Evolutionary conservation across 495 filamentous ascomycete genomes (phyloP).

Genomic region (Aspergillus baeticus): DNA sequence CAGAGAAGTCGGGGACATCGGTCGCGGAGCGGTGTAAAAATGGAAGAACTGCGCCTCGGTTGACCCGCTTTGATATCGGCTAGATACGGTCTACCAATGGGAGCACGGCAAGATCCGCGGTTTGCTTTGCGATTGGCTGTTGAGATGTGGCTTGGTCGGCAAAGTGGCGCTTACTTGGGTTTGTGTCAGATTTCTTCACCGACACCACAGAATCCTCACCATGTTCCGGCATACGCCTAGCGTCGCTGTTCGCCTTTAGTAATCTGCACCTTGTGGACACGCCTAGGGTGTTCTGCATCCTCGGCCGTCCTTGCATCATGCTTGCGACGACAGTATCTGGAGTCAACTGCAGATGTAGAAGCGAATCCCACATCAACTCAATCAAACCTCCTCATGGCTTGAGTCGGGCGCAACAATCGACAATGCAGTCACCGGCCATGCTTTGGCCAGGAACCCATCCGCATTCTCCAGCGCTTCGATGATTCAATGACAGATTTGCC

Average conservation of each 20-base stretch:
- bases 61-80: slow-evolving; percentile 8
- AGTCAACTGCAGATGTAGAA: background rate
- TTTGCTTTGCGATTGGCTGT: slow-evolving; percentile 19
- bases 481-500: background rate
- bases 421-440: background rate
- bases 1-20: background rate
- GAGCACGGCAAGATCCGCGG: slow-evolving; percentile 20
- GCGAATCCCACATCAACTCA: background rate
- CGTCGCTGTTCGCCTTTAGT: background rate
- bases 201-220: slow-evolving; percentile 5
- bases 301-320: slow-evolving; percentile 6
- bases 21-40: slow-evolving; percentile 24
- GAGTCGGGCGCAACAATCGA: background rate
- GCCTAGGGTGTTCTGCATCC: slow-evolving; percentile 10
- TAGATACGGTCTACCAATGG: slow-evolving; percentile 23
- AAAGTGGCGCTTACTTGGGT: slow-evolving; percentile 18
- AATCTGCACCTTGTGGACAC: slow-evolving; percentile 3
- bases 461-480: background rate
- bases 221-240: slow-evolving; percentile 10
- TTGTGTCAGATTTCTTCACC: slow-evolving; percentile 16
- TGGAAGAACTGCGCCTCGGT: slow-evolving; percentile 21
- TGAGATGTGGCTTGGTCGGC: slow-evolving; percentile 17
- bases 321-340: background rate
- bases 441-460: background rate
- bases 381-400: slow-evolving; percentile 3